phyloP scores from a whole-genome alignment of 2,329 filamentous ascomycete genomes.

The Aotearoamyces nothofagi region DNA sequence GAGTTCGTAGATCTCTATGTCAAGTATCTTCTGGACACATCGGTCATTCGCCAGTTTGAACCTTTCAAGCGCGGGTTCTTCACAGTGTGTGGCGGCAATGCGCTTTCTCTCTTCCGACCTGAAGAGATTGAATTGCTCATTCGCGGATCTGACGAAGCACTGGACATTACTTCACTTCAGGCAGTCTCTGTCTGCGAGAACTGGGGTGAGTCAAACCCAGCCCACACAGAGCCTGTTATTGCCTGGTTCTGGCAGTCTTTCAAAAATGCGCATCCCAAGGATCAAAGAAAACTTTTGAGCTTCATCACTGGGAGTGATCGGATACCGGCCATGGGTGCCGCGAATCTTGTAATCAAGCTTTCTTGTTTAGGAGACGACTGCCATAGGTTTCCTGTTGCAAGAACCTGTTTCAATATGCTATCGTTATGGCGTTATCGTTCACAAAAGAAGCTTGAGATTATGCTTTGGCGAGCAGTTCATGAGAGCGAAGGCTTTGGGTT shows the following conservation, averaged over 20 bases:
- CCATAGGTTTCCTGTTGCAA: slow-evolving; percentile 64
- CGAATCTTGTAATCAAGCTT: slow-evolving; percentile 63
- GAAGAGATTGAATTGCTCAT: slow-evolving; percentile 87
- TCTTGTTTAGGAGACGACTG: slow-evolving; percentile 61
- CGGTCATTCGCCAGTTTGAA: slow-evolving; percentile 72
- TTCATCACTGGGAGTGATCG: slow-evolving; percentile 88
- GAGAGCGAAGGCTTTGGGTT: slow-evolving; percentile 89
- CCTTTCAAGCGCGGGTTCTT: slow-evolving; percentile 92
- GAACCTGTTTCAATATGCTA: slow-evolving; percentile 83
- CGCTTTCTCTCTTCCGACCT: slow-evolving; percentile 70
- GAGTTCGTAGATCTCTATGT: slow-evolving; percentile 84
- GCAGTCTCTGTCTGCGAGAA: slow-evolving; percentile 72
- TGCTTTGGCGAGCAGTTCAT: slow-evolving; percentile 73
- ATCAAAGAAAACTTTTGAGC: slow-evolving; percentile 65
- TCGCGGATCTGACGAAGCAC: slow-evolving; percentile 66
- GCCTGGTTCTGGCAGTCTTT: slow-evolving; percentile 86
- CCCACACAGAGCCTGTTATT: slow-evolving; percentile 49
- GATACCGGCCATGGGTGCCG: slow-evolving; percentile 76
- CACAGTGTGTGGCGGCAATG: slow-evolving; percentile 79
- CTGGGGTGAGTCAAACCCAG: slow-evolving; percentile 45
- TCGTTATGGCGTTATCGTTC: slow-evolving; percentile 59
- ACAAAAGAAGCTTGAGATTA: slow-evolving; percentile 49
- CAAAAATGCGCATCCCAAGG: slow-evolving; percentile 41
- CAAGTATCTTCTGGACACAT: slow-evolving; percentile 61
- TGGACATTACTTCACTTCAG: slow-evolving; percentile 63